Percentiles rank a stretch among this genome's conserved stretches.
phyloP scores from a whole-genome alignment of 768 basidiomycete genomes.

The Russula dissimulans region DNA sequence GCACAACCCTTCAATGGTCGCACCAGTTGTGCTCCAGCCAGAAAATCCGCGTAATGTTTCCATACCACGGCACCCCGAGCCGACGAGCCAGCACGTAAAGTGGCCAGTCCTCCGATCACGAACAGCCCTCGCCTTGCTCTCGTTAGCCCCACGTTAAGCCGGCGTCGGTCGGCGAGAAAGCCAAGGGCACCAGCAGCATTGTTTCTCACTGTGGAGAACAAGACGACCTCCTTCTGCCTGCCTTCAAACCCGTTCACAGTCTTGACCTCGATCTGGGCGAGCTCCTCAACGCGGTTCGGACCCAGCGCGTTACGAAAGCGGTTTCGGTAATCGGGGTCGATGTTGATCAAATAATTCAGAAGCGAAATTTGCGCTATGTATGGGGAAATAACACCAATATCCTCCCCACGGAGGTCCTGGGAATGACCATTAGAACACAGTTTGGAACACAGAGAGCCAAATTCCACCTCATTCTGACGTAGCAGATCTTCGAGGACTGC shows the following conservation, averaged over 20 bases:
- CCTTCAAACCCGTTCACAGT: slow-evolving; percentile 96
- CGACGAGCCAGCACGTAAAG: slow-evolving; percentile 42
- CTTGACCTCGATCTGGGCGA: slow-evolving; percentile 69
- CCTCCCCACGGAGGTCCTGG: slow-evolving; percentile 51
- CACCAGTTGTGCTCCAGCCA: slow-evolving; percentile 45
- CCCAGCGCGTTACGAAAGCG: slow-evolving; percentile 59
- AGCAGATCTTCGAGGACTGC: slow-evolving; percentile 78
- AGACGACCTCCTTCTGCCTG: slow-evolving; percentile 84
- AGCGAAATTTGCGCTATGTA: slow-evolving; percentile 82
- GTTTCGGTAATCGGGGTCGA: slow-evolving; percentile 40
- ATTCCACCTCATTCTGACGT: slow-evolving; percentile 22
- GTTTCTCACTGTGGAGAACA: slow-evolving; percentile 86
- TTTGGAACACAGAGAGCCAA: neutral
- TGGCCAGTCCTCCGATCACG: slow-evolving; percentile 64
- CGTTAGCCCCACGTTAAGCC: slow-evolving; percentile 88
- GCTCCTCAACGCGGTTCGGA: slow-evolving; percentile 51
- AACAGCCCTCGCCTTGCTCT: slow-evolving; percentile 81
- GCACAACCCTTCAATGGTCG: slow-evolving; percentile 35
- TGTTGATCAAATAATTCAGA: slow-evolving; percentile 55
- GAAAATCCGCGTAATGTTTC: slow-evolving; percentile 50
- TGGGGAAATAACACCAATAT: slow-evolving; percentile 90
- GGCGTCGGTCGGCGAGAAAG: slow-evolving; percentile 76
- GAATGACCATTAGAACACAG: slow-evolving; percentile 20
- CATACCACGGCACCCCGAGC: slow-evolving; percentile 34
- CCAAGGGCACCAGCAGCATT: slow-evolving; percentile 73